A percentile compares a stretch with the other conserved stretches of the same genome.
phyloP scores from a whole-genome alignment of 1,284 basidiomycete genomes.

The Phellinidium pouzarii region DNA sequence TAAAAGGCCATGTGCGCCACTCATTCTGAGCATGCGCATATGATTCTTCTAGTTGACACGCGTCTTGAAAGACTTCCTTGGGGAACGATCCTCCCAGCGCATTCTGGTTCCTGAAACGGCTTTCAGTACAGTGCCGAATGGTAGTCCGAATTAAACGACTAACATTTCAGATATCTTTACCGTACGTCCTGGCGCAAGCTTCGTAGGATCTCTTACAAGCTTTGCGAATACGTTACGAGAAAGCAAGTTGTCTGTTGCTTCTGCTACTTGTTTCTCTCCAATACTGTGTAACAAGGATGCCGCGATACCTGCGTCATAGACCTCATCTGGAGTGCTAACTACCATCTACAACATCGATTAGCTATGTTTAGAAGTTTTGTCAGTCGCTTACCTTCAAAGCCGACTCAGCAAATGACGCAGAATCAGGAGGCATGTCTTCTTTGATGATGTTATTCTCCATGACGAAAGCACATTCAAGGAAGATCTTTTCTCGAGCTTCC shows the following conservation, averaged over 20 bases:
- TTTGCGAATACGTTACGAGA: conserved; percentile 59
- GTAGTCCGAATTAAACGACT: conserved; percentile 23
- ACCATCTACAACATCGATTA: conserved; percentile 51
- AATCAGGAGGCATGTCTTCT: conserved; percentile 32
- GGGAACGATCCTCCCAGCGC: conserved; percentile 59
- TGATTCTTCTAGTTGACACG: conserved; percentile 52
- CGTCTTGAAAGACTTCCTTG: conserved; percentile 62
- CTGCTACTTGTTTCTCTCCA: conserved; percentile 45
- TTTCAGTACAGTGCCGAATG: background rate
- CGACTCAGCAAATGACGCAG: conserved; percentile 51
- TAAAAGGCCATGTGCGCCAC: conserved; percentile 67
- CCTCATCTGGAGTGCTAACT: conserved; percentile 60
- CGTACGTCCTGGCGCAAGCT: conserved; percentile 57
- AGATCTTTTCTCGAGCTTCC: conserved; percentile 66
- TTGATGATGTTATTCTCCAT: conserved; percentile 27
- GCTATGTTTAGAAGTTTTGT: background rate
- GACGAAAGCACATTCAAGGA: conserved; percentile 53
- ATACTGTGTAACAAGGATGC: conserved; percentile 47
- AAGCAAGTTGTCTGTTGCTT: conserved; percentile 53
- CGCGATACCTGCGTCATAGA: conserved; percentile 55
- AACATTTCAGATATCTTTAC: conserved; percentile 68
- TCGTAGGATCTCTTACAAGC: conserved; percentile 52
- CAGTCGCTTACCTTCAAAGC: conserved; percentile 54
- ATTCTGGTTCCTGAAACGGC: conserved; percentile 51
- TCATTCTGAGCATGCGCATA: conserved; percentile 37